Percentiles rank a stretch among this genome's conserved stretches.
Evolutionary conservation across 441 rosid species (phyloP).

Genomic region (Erysimum cheiri): DNA sequence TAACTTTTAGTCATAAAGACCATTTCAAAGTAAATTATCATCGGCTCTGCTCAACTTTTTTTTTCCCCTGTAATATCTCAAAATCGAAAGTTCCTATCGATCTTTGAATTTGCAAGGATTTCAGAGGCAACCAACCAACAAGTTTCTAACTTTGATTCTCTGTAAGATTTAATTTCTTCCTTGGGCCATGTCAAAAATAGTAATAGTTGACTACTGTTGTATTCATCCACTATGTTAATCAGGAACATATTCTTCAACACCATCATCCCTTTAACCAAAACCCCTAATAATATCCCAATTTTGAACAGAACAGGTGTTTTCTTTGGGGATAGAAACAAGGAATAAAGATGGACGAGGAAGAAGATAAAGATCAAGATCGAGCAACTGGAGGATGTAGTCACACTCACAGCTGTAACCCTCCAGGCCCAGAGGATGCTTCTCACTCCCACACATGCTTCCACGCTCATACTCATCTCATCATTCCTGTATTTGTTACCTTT

Average conservation of each 20-base stretch:
- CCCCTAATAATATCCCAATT: neutral
- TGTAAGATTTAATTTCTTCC: slow-evolving; percentile 30
- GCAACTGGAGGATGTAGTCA: slow-evolving; percentile 61
- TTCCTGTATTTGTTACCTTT: slow-evolving; percentile 21
- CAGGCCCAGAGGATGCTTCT: slow-evolving; percentile 58
- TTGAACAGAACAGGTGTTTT: slow-evolving; percentile 20
- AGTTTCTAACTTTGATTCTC: slow-evolving; percentile 24
- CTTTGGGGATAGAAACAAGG: slow-evolving; percentile 1
- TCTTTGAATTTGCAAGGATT: slow-evolving; percentile 6
- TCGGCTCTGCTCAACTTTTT: slow-evolving; percentile 13
- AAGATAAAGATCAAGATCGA: slow-evolving; percentile 14
- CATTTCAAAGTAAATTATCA: slow-evolving; percentile 39
- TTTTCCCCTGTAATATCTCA: neutral
- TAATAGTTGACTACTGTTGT: slow-evolving; percentile 36
- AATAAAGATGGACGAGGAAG: slow-evolving; percentile 35
- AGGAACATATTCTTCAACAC: slow-evolving; percentile 31
- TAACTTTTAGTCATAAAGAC: slow-evolving; percentile 28
- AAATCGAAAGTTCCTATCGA: neutral
- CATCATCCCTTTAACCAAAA: slow-evolving; percentile 18
- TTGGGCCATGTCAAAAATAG: slow-evolving; percentile 14
- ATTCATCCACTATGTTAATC: slow-evolving; percentile 23
- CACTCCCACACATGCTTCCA: slow-evolving; percentile 81
- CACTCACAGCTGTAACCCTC: slow-evolving; percentile 94
- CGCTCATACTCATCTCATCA: slow-evolving; percentile 56
- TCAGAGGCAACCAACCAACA: slow-evolving; percentile 12